Evolutionary conservation across 441 rosid genomes (phyloP), one percentile per base, ranked within the genome.

Genomic region (Adansonia rubrostipa): DNA sequence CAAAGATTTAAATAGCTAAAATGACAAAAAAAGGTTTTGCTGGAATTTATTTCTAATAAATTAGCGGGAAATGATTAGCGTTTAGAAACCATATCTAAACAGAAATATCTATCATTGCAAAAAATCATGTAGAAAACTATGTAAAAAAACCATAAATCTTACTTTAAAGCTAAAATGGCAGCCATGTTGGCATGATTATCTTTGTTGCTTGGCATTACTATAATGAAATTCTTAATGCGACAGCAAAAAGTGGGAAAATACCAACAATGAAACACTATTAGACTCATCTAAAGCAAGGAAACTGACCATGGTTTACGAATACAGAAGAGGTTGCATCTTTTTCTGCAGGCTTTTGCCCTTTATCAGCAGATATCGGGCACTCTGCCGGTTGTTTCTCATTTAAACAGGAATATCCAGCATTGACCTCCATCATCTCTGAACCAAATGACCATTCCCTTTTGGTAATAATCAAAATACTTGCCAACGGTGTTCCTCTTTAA

Each of bases 291-390:
- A 58, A 42, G 6, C 42, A 53, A 66, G 66, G 45, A 54, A 47
- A 74, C 84, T 76, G 80, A 88, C 91, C 91, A 36, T 87, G 90
- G 77, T 91, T 88, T 71, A 89, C 75, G 72, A 85, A 88, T 24
- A 63, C 71, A 40, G 89, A 72, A 66, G 81, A 11, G 44, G 65
- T 79, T 71, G 7, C 79, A 42, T 84, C 85, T 73, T 86, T 85
- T 75, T 82, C 90, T 4, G 63, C 56, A 7, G 80, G 78, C 75
- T 79, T 80, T 33, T 75, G 79, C 76, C 48, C 82, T 79, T 78
- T 77, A 72, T 81, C 77, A 40, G 80, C 74, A 60, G 88, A 74
- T 61, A 75, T 74, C 47, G 85, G 82, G 73, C 79, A 77, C 66
- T 81, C 87, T 33, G 77, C 24, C 9, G 74, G 44, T 54, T 78